Evolutionary conservation across 257 asterid genomes (phyloP), one percentile per base, ranked within the genome.

Genomic region (Primulina eburnea): DNA sequence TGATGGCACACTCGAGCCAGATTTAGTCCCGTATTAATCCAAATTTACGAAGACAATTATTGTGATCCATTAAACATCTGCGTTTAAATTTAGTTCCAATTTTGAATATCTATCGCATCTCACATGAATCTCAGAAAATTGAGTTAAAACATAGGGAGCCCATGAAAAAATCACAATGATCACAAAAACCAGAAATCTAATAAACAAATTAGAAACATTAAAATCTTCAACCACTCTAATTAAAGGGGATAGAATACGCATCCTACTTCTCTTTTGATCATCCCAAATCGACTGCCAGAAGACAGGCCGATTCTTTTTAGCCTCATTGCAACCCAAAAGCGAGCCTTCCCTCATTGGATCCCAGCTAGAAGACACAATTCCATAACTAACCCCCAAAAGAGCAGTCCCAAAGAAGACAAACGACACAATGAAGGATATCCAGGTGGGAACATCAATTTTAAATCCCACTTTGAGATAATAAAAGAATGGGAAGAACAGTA

Each of bases 331-430:
- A 11, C 97, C 99, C 87, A 87, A 70, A 2, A 86, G 43, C 2
- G 99, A 90, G 0, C 99, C 97, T 78, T 93, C 96, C 79, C 99
- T 86, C 81, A 83, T 8, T 0, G 99, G 99, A 81, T 93, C 99
- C 99, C 99, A 93, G 80, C 99, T 93, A 17, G 99, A 81, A 17
- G 99, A 93, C 71, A 93, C 99, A 68, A 93, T 90, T 37, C 96
- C 99, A 73, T 93, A 93, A 76, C 97, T 90, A 29, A 93, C 83
- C 64, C 99, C 99, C 71, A 78, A 37, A 8, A 90, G 87, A 5
- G 97, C 97, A 1, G 91, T 82, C 50, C 99, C 99, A 58, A 89
- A 94, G 87, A 88, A 94, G 58, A 89, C 10, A 50, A 94, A 94
- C 3, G 99, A 91, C 69, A 94, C 97, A 17, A 94, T 82, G 69